Conservation (phyloP, 768 basidiomycete species). For the Kwoniella bestiolae region DNA sequence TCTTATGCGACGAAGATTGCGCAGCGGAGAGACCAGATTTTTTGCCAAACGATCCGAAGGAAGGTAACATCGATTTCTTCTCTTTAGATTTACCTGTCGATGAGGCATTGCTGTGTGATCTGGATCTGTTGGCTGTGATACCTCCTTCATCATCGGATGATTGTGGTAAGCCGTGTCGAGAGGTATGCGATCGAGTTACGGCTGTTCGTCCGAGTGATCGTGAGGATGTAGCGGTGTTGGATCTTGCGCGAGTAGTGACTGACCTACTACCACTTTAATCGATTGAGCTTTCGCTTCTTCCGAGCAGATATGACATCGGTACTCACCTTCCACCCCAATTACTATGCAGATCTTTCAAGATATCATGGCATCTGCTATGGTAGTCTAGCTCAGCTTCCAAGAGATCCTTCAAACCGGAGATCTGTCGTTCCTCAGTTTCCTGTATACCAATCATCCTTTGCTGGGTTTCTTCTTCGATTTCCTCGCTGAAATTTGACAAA, state of each 20-base stretch:
- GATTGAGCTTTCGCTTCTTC: not conserved
- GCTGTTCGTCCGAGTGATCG: slow-evolving; percentile 17
- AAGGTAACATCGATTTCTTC: slow-evolving; percentile 40
- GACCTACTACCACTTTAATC: not conserved
- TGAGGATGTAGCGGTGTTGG: slow-evolving; percentile 31
- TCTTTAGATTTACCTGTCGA: slow-evolving; percentile 40
- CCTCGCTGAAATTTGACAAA: slow-evolving; percentile 65
- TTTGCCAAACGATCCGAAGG: slow-evolving; percentile 54
- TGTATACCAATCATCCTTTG: slow-evolving; percentile 77
- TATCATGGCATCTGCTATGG: slow-evolving; percentile 72
- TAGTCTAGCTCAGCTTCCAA: slow-evolving; percentile 76
- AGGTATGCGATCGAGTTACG: slow-evolving; percentile 21
- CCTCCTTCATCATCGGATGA: slow-evolving; percentile 44
- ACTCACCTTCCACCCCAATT: slow-evolving; percentile 72
- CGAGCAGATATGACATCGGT: not conserved
- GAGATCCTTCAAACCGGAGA: slow-evolving; percentile 71
- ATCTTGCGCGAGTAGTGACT: slow-evolving; percentile 43
- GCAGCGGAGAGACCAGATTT: slow-evolving; percentile 37
- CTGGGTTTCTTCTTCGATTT: slow-evolving; percentile 82
- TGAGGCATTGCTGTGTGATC: slow-evolving; percentile 54
- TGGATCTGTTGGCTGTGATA: slow-evolving; percentile 41
- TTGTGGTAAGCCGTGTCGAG: slow-evolving; percentile 17
- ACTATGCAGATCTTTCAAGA: slow-evolving; percentile 70
- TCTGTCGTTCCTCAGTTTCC: slow-evolving; percentile 73
- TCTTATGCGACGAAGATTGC: slow-evolving; percentile 13